Conservation (phyloP, 768 basidiomycete species). For the Mycena vitilis region DNA sequence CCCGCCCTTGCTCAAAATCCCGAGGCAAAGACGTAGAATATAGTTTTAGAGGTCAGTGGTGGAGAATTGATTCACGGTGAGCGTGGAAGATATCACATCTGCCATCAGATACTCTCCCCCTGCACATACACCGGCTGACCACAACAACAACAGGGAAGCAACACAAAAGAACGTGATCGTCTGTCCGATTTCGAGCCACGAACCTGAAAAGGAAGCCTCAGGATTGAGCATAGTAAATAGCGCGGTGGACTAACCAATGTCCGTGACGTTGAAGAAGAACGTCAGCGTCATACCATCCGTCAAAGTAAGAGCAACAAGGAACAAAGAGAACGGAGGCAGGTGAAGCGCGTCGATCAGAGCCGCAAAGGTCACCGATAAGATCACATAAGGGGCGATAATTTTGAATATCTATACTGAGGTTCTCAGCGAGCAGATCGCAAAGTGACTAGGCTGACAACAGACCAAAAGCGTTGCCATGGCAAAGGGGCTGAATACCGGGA, state of each 20-base stretch:
- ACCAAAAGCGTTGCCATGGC: slow-evolving; percentile 82
- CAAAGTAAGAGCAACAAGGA: slow-evolving; percentile 80
- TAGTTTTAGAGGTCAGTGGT: no score
- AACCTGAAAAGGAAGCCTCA: slow-evolving; percentile 55
- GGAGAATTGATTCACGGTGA: no score
- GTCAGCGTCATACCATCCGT: slow-evolving; percentile 85
- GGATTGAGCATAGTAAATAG: background rate
- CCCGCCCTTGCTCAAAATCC: no score
- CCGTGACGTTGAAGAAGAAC: slow-evolving; percentile 87
- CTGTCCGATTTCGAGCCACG: slow-evolving; percentile 92
- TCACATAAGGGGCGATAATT: slow-evolving; percentile 83
- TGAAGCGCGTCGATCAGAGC: slow-evolving; percentile 73
- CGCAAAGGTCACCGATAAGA: slow-evolving; percentile 77
- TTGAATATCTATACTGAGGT: slow-evolving; percentile 72
- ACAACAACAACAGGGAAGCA: slow-evolving; percentile 80
- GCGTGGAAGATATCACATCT: slow-evolving; percentile 42
- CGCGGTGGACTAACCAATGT: slow-evolving; percentile 64
- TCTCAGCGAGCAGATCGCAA: slow-evolving; percentile 10
- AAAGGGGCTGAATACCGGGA: slow-evolving; percentile 88
- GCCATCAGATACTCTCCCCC: slow-evolving; percentile 79
- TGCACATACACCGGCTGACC: slow-evolving; percentile 82
- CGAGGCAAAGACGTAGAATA: no score
- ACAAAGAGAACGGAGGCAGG: slow-evolving; percentile 84
- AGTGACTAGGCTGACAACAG: slow-evolving; percentile 30
- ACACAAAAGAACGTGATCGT: slow-evolving; percentile 91